Percentiles rank a stretch among this genome's conserved stretches.
These are phyloP conservation scores for Aspergillus aculeatinus DNA, from an alignment of 2,329 filamentous ascomycete species.

Conservation along the genomic window DNA sequence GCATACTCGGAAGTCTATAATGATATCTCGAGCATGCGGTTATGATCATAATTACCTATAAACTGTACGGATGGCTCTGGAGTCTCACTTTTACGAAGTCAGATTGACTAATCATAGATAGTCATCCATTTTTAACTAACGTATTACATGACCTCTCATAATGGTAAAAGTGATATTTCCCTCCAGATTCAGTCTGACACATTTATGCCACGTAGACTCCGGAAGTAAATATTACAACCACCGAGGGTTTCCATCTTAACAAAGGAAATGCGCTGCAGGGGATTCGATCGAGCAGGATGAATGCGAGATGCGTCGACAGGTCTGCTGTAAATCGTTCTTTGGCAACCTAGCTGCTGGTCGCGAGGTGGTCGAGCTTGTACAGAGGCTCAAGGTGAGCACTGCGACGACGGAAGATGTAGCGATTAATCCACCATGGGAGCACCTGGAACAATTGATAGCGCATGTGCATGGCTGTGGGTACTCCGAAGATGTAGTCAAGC, in stretches of 20 bases:
- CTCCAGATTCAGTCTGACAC: not conserved
- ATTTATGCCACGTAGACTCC: not conserved
- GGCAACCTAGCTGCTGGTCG: constrained; percentile 5
- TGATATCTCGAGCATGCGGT: not conserved
- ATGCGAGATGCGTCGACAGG: not conserved
- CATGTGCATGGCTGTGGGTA: constrained; percentile 58
- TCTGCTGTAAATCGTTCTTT: not conserved
- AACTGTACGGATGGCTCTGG: not conserved
- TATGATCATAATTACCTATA: not conserved
- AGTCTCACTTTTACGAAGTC: not conserved
- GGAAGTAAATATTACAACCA: constrained; percentile 1
- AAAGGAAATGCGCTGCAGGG: not conserved
- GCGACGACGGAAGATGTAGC: constrained; percentile 56
- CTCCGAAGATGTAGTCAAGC: constrained; percentile 59
- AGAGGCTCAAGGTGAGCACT: constrained; percentile 50
- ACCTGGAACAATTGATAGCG: constrained; percentile 58
- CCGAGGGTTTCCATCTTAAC: not conserved
- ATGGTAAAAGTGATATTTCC: not conserved
- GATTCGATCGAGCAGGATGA: not conserved
- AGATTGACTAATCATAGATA: constrained; percentile 4
- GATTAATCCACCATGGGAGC: constrained; percentile 61
- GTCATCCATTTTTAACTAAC: not conserved
- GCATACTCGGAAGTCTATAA: not conserved
- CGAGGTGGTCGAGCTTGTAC: constrained; percentile 48
- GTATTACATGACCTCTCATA: constrained; percentile 2